phyloP scores from a whole-genome alignment of 805 yeast species.

The Ascoidea tarda region DNA sequence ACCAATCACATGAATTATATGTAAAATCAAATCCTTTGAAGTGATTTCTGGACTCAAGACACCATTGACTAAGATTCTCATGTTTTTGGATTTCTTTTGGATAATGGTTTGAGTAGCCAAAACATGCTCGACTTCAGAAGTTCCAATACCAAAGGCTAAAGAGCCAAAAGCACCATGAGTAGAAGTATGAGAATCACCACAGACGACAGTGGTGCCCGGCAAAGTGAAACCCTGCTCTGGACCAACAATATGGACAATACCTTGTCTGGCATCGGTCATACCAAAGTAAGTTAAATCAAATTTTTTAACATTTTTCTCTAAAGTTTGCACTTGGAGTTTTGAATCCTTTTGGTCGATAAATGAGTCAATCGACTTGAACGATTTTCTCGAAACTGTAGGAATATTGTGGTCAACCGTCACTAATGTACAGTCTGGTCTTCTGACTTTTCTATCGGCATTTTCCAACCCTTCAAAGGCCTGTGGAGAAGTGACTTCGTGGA shows the following conservation, averaged over 20 bases:
- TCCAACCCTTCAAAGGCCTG: constrained; percentile 96
- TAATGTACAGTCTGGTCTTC: constrained; percentile 86
- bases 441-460: constrained; percentile 76
- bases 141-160: constrained; percentile 96
- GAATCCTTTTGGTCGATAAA: constrained; percentile 89
- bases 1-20: constrained; percentile 92
- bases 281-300: constrained; percentile 90
- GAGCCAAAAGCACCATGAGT: constrained; percentile 99
- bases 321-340: constrained; percentile 79
- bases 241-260: constrained; percentile 96
- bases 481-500: constrained; percentile 98
- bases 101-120: constrained; percentile 93
- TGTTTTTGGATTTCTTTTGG: constrained; percentile 91
- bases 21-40: constrained; percentile 88
- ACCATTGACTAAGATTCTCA: constrained; percentile 82
- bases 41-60: constrained; percentile 81
- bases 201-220: constrained; percentile 97
- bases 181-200: constrained; percentile 98
- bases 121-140: constrained; percentile 98
- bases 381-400: constrained; percentile 80
- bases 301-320: constrained; percentile 84
- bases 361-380: constrained; percentile 56
- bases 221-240: constrained; percentile 98
- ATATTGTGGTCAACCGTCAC: constrained; percentile 97
- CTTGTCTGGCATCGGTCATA: constrained; percentile 89